phyloP scores from a whole-genome alignment of 768 basidiomycete genomes.

The Podaxis rugospora region DNA sequence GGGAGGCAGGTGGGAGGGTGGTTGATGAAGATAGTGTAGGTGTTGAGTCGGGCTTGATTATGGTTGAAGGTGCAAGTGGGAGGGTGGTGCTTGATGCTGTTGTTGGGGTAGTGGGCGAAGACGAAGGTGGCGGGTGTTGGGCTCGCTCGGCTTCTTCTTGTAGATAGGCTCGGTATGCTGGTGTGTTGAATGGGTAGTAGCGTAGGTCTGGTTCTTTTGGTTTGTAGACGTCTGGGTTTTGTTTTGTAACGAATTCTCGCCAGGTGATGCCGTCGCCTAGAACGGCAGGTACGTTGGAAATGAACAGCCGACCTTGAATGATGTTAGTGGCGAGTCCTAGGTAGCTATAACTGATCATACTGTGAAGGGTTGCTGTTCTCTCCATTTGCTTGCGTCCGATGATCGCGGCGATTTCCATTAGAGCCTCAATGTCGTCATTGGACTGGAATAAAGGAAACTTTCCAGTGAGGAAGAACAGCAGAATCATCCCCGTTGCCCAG shows the following conservation, averaged over 20 bases:
- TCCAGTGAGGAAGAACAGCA: slow-evolving; percentile 86
- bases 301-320: slow-evolving; percentile 73
- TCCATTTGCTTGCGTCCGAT: slow-evolving; percentile 84
- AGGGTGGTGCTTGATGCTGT: slow-evolving; percentile 15
- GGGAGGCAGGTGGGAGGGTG: not conserved
- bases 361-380: slow-evolving; percentile 80
- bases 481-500: slow-evolving; percentile 91
- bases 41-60: slow-evolving; percentile 13
- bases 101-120: slow-evolving; percentile 22
- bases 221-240: slow-evolving; percentile 67
- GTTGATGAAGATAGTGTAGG: slow-evolving; percentile 7
- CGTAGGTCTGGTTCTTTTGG: slow-evolving; percentile 46
- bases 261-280: slow-evolving; percentile 64
- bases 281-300: slow-evolving; percentile 85
- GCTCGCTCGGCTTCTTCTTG: slow-evolving; percentile 7
- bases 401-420: slow-evolving; percentile 91
- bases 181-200: slow-evolving; percentile 51
- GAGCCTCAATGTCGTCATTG: slow-evolving; percentile 89
- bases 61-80: not conserved
- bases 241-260: slow-evolving; percentile 66
- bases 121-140: slow-evolving; percentile 28
- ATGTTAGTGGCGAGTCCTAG: not conserved
- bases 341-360: slow-evolving; percentile 41
- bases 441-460: slow-evolving; percentile 96
- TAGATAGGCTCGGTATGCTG: slow-evolving; percentile 17